These are phyloP conservation scores for Colletotrichum plurivorum DNA, from an alignment of 2,329 filamentous ascomycete species.

Conservation along the genomic window DNA sequence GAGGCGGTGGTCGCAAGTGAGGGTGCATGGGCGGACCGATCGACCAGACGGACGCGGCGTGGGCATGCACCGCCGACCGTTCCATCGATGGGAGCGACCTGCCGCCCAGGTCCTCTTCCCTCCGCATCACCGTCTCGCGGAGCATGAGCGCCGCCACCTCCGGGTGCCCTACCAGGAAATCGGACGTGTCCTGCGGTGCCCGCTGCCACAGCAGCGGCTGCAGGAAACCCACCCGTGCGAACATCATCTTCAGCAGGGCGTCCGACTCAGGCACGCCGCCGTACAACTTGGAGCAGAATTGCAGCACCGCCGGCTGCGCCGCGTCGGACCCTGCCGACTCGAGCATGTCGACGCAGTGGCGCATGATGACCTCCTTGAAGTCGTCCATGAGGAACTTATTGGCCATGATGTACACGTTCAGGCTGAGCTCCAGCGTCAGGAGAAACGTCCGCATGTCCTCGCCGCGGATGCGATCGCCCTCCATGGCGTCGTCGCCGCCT, in stretches of 20 bases:
- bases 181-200: conserved; percentile 55
- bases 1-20: conserved; percentile 35
- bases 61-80: conserved; percentile 21
- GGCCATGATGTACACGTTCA: conserved; percentile 65
- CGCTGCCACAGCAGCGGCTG: conserved; percentile 60
- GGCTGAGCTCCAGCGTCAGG: conserved; percentile 60
- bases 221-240: conserved; percentile 64
- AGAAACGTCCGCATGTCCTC: conserved; percentile 64
- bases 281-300: conserved; percentile 59
- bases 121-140: conserved; percentile 60
- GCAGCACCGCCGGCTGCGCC: conserved; percentile 59
- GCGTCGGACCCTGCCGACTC: conserved; percentile 59
- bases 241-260: conserved; percentile 61
- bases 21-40: conserved; percentile 28
- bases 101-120: conserved; percentile 55
- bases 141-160: conserved; percentile 63
- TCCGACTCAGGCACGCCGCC: conserved; percentile 60
- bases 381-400: conserved; percentile 62
- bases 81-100: conserved; percentile 63
- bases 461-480: conserved; percentile 53
- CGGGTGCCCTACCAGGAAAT: conserved; percentile 60
- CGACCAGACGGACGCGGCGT: conserved; percentile 27
- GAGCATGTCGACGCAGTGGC: conserved; percentile 61
- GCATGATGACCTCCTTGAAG: conserved; percentile 59
- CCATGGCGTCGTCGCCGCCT: conserved; percentile 40